Conservation (phyloP, 805 yeast genomes). For the Starmerella tilneyi region DNA sequence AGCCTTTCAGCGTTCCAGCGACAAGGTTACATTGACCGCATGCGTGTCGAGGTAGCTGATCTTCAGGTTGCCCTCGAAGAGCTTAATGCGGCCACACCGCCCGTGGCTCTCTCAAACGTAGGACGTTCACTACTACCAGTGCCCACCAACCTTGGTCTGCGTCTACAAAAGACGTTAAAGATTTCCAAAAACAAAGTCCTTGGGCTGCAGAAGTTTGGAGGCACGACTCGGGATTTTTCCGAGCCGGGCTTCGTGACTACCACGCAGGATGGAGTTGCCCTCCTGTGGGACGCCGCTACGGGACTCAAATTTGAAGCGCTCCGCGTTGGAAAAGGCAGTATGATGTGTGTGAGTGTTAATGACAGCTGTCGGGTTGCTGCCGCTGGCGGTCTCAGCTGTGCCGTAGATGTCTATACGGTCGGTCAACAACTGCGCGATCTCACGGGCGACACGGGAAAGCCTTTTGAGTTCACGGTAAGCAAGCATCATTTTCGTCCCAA, state of each 20-base stretch:
- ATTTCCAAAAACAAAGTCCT: neutral
- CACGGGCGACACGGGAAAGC: neutral
- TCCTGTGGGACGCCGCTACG: constrained; percentile 20
- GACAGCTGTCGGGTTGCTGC: constrained; percentile 18
- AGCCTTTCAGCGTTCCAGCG: neutral
- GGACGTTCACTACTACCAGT: constrained; percentile 1
- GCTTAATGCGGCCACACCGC: neutral
- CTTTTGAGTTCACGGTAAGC: constrained; percentile 3
- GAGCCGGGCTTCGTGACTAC: constrained; percentile 11
- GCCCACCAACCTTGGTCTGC: neutral
- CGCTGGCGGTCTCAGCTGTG: constrained; percentile 23
- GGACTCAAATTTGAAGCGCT: constrained; percentile 21
- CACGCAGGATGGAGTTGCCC: constrained; percentile 17
- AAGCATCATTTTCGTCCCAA: constrained; percentile 1
- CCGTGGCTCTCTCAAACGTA: neutral
- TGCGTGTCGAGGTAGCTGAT: constrained; percentile 4
- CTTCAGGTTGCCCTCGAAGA: constrained; percentile 3
- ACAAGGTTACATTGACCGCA: neutral
- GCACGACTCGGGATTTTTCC: neutral
- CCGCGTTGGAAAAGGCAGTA: constrained; percentile 17
- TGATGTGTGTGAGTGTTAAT: constrained; percentile 14
- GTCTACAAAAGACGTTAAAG: neutral
- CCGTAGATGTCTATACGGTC: constrained; percentile 20
- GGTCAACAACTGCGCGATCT: constrained; percentile 14
- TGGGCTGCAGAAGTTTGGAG: constrained; percentile 1